Evolutionary conservation across 169 alveolate species (phyloP).

Genomic region (Eimeria praecox): DNA sequence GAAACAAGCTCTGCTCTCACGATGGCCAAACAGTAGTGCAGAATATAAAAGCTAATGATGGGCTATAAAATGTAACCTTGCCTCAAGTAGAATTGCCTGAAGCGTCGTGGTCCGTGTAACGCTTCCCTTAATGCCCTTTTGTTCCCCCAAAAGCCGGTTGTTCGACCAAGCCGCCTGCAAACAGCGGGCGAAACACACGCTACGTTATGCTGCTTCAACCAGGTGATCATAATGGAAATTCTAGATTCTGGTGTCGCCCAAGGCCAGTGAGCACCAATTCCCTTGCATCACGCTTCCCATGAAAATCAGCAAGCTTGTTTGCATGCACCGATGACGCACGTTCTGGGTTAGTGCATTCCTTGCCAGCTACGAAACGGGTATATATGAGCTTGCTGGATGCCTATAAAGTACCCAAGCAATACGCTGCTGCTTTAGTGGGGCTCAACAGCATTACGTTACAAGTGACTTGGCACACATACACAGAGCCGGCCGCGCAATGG

Average conservation of each 20-base stretch:
- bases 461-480: neutral
- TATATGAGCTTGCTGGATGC: neutral
- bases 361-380: neutral
- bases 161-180: neutral
- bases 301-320: neutral
- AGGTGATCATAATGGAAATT: neutral
- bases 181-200: neutral
- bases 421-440: neutral
- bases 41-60: neutral
- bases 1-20: neutral
- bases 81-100: neutral
- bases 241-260: neutral
- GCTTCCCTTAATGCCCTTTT: too few species aligned
- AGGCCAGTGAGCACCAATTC: neutral
- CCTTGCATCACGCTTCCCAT: too few species aligned
- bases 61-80: neutral
- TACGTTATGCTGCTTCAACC: neutral
- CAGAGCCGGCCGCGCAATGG: too few species aligned
- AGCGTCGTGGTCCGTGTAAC: neutral
- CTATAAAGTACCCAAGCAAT: neutral
- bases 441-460: neutral
- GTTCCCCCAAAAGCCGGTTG: neutral
- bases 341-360: neutral
- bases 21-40: neutral
- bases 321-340: neutral